These are phyloP conservation scores for Phanerochaete carnosa DNA, from an alignment of 768 basidiomycete genomes.

Conservation along the genomic window DNA sequence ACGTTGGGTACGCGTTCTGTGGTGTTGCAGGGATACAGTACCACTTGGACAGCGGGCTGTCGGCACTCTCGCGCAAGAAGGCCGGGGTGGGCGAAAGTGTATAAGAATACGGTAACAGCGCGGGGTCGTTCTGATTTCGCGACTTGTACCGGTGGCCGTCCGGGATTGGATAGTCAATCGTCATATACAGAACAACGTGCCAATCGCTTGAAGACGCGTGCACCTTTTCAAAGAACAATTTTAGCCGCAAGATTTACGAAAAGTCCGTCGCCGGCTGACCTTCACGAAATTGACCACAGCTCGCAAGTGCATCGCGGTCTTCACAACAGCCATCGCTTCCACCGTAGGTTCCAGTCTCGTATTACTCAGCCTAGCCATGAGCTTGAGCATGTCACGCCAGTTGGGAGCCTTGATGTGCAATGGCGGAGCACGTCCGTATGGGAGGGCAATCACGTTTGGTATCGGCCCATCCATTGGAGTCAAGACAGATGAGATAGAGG, in stretches of 20 bases:
- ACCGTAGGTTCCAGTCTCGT: constrained; percentile 70
- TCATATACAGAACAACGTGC: constrained; percentile 76
- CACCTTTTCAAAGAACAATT: constrained; percentile 38
- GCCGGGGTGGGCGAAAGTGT: constrained; percentile 54
- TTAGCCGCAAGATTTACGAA: not conserved
- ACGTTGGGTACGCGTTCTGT: constrained; percentile 58
- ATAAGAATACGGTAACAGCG: constrained; percentile 70
- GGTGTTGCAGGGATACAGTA: constrained; percentile 67
- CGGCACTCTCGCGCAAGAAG: constrained; percentile 60
- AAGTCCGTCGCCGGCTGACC: constrained; percentile 36
- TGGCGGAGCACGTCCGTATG: constrained; percentile 63
- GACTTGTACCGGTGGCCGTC: constrained; percentile 43
- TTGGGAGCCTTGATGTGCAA: constrained; percentile 71
- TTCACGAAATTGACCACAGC: constrained; percentile 79
- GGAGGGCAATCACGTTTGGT: constrained; percentile 73
- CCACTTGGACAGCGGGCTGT: constrained; percentile 61
- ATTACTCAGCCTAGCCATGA: constrained; percentile 71
- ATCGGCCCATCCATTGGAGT: constrained; percentile 49
- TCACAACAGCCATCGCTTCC: constrained; percentile 58
- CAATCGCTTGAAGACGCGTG: constrained; percentile 59
- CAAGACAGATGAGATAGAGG: constrained; percentile 47
- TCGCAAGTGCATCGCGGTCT: constrained; percentile 57
- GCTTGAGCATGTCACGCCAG: constrained; percentile 71
- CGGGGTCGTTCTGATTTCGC: constrained; percentile 52
- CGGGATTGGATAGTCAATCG: constrained; percentile 67